Percentiles rank a stretch among this genome's conserved stretches.
Evolutionary conservation across 208 protist genomes (phyloP).

Genomic region (Leishmania lainsoni): DNA sequence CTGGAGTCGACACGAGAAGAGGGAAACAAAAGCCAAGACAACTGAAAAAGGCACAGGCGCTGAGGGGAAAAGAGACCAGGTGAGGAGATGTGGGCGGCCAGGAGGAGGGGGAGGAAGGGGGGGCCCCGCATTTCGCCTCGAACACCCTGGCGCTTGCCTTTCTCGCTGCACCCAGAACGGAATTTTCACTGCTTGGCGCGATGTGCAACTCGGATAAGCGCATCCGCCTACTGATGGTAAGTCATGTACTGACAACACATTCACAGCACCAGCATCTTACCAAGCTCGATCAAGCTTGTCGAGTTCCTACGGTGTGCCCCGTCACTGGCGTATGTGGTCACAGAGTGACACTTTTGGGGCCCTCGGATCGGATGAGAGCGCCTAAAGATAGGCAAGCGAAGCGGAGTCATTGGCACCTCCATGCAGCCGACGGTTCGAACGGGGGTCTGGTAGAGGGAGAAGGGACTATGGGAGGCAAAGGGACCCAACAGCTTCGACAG

Average conservation of each 20-base stretch:
- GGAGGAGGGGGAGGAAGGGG: neutral
- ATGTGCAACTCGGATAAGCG: conserved; percentile 29
- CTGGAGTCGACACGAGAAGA: neutral
- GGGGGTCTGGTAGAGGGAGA: conserved; percentile 56
- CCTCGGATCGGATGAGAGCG: conserved; percentile 55
- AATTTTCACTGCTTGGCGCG: conserved; percentile 16
- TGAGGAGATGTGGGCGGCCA: neutral
- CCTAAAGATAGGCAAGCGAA: conserved; percentile 55
- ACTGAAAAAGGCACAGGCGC: neutral
- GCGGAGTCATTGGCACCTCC: conserved; percentile 65
- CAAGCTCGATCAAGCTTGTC: conserved; percentile 63
- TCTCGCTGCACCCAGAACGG: neutral
- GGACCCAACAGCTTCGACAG: conserved; percentile 68
- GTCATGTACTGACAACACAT: conserved; percentile 61
- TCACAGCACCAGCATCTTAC: conserved; percentile 56
- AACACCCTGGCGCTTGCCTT: neutral
- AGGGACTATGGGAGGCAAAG: conserved; percentile 66
- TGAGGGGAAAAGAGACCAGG: neutral
- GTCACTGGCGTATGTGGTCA: conserved; percentile 38
- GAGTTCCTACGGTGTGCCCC: conserved; percentile 54
- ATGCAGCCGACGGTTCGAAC: conserved; percentile 53
- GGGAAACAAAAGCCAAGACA: neutral
- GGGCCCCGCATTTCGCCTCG: neutral
- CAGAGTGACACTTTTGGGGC: conserved; percentile 33
- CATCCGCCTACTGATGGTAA: conserved; percentile 53